phyloP scores from a whole-genome alignment of 306 rosid genomes.

The Crotalaria pallida region DNA sequence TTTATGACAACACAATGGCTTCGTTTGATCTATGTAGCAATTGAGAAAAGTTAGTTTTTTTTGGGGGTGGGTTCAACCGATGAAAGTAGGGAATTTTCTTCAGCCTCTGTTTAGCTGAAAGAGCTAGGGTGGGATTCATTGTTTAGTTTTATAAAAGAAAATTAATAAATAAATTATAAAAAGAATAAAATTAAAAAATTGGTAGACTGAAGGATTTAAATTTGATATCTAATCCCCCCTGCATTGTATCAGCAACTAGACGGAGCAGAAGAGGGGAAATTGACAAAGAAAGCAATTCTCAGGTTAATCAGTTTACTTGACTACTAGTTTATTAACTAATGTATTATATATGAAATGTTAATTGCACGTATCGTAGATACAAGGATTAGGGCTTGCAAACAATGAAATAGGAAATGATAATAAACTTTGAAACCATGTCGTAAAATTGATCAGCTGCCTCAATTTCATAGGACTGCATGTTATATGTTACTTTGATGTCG shows the following conservation, averaged over 20 bases:
- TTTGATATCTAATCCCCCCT: constrained; percentile 44
- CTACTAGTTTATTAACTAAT: constrained; percentile 25
- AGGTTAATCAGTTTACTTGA: constrained; percentile 31
- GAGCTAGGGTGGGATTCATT: constrained; percentile 7
- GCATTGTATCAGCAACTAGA: constrained; percentile 45
- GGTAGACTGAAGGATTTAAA: too few species aligned
- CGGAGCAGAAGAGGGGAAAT: constrained; percentile 39
- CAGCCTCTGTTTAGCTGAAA: neutral
- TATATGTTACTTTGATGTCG: neutral
- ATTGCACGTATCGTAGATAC: neutral
- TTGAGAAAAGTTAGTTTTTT: too few species aligned
- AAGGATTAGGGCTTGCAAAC: neutral
- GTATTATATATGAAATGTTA: neutral
- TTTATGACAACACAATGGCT: neutral
- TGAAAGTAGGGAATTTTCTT: constrained; percentile 3
- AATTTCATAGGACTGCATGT: neutral
- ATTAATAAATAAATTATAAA: too few species aligned
- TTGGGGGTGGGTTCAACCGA: neutral
- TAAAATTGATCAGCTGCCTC: constrained; percentile 2
- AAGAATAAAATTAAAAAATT: too few species aligned
- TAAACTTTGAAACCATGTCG: neutral
- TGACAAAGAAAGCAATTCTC: constrained; percentile 39
- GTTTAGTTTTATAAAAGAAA: constrained; percentile 2
- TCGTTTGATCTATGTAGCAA: neutral
- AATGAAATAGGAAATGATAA: neutral